phyloP scores from a whole-genome alignment of 2,329 filamentous ascomycete species.

The Geoglossum cookeanum region DNA sequence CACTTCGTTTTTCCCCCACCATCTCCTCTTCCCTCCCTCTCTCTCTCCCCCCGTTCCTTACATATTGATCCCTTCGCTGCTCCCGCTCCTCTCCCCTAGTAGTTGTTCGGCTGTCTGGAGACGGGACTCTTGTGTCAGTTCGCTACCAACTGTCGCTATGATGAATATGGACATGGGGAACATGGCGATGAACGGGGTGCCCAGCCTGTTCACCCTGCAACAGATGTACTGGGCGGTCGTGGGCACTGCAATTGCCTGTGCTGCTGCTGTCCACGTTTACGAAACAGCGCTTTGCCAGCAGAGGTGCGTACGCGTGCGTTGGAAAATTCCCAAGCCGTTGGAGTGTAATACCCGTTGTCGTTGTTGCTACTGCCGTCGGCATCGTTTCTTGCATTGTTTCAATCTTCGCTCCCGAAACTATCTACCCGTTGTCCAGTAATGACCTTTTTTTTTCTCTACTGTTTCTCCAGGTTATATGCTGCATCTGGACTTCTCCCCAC shows the following conservation, averaged over 20 bases:
- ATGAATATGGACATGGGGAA: conserved; percentile 15
- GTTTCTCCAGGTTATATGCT: conserved; percentile 24
- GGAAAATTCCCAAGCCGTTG: too few relatives aligned
- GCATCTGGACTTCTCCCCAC: conserved; percentile 19
- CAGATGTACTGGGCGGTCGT: conserved; percentile 32
- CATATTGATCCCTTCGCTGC: too few relatives aligned
- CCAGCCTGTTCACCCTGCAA: conserved; percentile 28
- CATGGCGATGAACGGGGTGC: conserved; percentile 26
- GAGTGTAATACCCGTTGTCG: too few relatives aligned
- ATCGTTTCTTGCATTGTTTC: neutral
- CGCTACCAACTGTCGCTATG: neutral
- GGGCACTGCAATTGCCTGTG: conserved; percentile 25
- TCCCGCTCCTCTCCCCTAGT: too few relatives aligned
- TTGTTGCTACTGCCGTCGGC: too few relatives aligned
- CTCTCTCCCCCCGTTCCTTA: neutral
- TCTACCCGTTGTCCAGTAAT: neutral
- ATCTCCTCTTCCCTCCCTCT: neutral
- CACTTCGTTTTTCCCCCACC: too few relatives aligned
- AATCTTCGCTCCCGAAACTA: neutral
- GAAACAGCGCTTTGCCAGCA: conserved; percentile 30
- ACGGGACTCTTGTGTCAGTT: conserved; percentile 4
- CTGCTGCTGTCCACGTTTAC: conserved; percentile 25
- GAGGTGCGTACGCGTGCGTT: conserved; percentile 18
- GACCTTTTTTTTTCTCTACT: neutral
- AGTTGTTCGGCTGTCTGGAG: conserved; percentile 10